Evolutionary conservation across 148 eudicot species (phyloP).

Genomic region (Fagopyrum esculentum): DNA sequence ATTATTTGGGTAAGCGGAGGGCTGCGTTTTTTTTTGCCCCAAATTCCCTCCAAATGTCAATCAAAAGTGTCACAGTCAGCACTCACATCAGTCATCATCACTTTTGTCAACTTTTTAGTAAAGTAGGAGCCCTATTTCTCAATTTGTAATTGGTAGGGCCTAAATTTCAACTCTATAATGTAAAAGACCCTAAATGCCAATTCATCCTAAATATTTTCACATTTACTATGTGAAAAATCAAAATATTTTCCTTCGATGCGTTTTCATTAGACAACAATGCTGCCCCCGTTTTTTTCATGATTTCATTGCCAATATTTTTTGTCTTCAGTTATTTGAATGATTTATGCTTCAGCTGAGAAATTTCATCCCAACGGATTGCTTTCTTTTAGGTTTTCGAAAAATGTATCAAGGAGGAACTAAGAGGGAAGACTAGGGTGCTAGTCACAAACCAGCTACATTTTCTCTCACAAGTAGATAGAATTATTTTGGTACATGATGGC

Average conservation of each 20-base stretch:
- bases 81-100: too few species aligned
- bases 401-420: slow-evolving; percentile 82
- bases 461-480: slow-evolving; percentile 86
- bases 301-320: neutral
- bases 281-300: neutral
- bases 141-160: too few species aligned
- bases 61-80: too few species aligned
- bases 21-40: too few species aligned
- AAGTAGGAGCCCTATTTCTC: too few species aligned
- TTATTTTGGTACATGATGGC: slow-evolving; percentile 83
- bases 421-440: slow-evolving; percentile 82
- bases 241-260: neutral
- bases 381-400: slow-evolving; percentile 76
- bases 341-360: neutral
- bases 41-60: too few species aligned
- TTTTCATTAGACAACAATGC: neutral
- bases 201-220: too few species aligned
- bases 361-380: neutral
- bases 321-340: neutral
- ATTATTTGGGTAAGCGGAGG: too few species aligned
- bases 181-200: too few species aligned
- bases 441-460: slow-evolving; percentile 95
- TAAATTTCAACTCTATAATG: too few species aligned
- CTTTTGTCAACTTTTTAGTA: too few species aligned
- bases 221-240: neutral